phyloP scores from a whole-genome alignment of 306 rosid species.

The Castanea mollissima region DNA sequence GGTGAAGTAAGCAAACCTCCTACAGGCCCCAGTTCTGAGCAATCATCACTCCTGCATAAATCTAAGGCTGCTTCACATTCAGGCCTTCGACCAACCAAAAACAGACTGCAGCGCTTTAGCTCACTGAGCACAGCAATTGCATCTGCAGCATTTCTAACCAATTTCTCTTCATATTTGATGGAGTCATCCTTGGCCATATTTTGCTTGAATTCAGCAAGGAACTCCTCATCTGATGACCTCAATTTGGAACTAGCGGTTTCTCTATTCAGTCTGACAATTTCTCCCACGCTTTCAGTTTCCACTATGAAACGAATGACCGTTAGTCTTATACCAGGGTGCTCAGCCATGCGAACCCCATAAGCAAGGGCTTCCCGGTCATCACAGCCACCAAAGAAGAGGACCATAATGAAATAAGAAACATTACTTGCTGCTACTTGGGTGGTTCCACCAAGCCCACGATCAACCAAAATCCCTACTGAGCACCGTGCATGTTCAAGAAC shows the following conservation, averaged over 20 bases:
- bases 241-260: slow-evolving; percentile 15
- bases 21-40: slow-evolving; percentile 47
- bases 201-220: slow-evolving; percentile 42
- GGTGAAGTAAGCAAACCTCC: slow-evolving; percentile 60
- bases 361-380: slow-evolving; percentile 87
- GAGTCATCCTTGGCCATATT: slow-evolving; percentile 38
- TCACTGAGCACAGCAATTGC: slow-evolving; percentile 34
- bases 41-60: slow-evolving; percentile 24
- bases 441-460: slow-evolving; percentile 85
- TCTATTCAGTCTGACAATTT: slow-evolving; percentile 36
- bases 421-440: slow-evolving; percentile 64
- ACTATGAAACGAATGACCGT: slow-evolving; percentile 48
- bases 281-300: slow-evolving; percentile 32
- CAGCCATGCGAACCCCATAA: slow-evolving; percentile 67
- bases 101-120: slow-evolving; percentile 45
- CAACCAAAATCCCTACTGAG: slow-evolving; percentile 78
- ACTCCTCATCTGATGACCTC: slow-evolving; percentile 42
- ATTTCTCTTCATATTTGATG: slow-evolving; percentile 43
- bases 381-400: slow-evolving; percentile 81
- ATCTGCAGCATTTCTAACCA: slow-evolving; percentile 33
- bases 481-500: slow-evolving; percentile 76
- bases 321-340: slow-evolving; percentile 83
- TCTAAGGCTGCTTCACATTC: slow-evolving; percentile 12
- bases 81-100: slow-evolving; percentile 54
- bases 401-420: slow-evolving; percentile 56